Percentiles rank a stretch among this genome's conserved stretches.
Conservation (phyloP, 306 rosid species). For the Castanea mollissima region DNA sequence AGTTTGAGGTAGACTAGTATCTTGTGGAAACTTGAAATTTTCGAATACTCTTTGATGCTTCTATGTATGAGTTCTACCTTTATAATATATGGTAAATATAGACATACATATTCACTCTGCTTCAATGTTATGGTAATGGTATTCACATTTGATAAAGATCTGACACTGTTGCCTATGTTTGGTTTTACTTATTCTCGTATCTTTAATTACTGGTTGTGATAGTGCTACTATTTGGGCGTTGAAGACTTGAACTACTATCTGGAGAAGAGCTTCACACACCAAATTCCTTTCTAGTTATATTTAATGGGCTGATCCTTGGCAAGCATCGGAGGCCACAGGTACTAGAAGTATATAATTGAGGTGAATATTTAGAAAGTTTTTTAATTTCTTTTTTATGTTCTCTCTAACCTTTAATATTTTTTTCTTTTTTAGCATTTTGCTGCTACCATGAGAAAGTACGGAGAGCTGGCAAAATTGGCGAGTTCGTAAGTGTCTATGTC, state of each 20-base stretch:
- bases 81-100: too few relatives aligned
- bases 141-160: too few relatives aligned
- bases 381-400: conserved; percentile 2
- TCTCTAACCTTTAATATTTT: neutral
- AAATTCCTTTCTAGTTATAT: conserved; percentile 79
- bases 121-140: neutral
- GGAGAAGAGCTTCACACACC: conserved; percentile 90
- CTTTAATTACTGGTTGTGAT: conserved; percentile 23
- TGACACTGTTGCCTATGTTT: neutral
- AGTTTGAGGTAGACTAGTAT: too few relatives aligned
- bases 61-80: too few relatives aligned
- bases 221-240: conserved; percentile 77
- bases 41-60: too few relatives aligned
- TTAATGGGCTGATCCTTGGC: conserved; percentile 89
- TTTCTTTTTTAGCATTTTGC: conserved; percentile 54
- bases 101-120: neutral
- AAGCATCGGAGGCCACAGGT: conserved; percentile 94
- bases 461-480: conserved; percentile 87
- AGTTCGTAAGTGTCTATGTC: conserved; percentile 78
- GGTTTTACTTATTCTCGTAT: conserved; percentile 10
- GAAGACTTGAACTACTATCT: conserved; percentile 73
- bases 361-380: neutral
- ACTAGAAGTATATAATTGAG: neutral
- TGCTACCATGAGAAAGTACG: conserved; percentile 65
- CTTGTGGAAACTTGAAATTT: too few relatives aligned